phyloP scores from a whole-genome alignment of 768 basidiomycete genomes.

The Auricularia cornea region DNA sequence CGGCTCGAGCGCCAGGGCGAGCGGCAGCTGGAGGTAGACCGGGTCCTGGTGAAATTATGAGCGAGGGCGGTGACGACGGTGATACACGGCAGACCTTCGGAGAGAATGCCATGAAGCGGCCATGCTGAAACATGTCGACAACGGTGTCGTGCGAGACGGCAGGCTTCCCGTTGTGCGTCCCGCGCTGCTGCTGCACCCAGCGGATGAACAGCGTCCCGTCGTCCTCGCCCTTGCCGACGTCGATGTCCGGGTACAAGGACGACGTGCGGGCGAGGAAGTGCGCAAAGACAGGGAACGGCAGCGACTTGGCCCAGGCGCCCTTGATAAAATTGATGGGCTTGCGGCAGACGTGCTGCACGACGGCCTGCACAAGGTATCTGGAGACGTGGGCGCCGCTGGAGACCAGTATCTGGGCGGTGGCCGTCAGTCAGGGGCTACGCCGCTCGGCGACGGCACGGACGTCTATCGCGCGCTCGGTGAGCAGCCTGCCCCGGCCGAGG shows the following conservation, averaged over 20 bases:
- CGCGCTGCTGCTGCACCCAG: constrained; percentile 63
- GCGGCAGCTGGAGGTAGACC: constrained; percentile 67
- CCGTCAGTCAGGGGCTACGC: constrained; percentile 11
- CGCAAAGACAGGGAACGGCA: constrained; percentile 50
- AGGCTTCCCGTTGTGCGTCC: background rate
- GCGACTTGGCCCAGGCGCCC: constrained; percentile 60
- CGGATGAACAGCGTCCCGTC: constrained; percentile 57
- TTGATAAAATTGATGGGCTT: constrained; percentile 68
- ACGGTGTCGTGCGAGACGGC: constrained; percentile 35
- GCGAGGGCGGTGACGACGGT: too few species aligned
- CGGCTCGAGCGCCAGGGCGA: constrained; percentile 70
- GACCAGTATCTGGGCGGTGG: constrained; percentile 49
- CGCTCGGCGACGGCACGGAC: constrained; percentile 34
- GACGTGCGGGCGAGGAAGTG: constrained; percentile 57
- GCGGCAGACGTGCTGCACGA: constrained; percentile 72
- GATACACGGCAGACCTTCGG: constrained; percentile 40
- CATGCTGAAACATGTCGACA: constrained; percentile 58
- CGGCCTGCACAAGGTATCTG: constrained; percentile 69
- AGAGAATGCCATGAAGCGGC: constrained; percentile 75
- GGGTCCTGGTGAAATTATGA: constrained; percentile 44
- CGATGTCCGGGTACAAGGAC: constrained; percentile 43
- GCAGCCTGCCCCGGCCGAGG: constrained; percentile 58
- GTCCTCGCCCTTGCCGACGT: constrained; percentile 48
- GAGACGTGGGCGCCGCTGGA: constrained; percentile 71
- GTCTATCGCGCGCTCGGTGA: constrained; percentile 60